Evolutionary conservation across 1,139 yeast species (phyloP).

Genomic region (Kodamaea alishanica): DNA sequence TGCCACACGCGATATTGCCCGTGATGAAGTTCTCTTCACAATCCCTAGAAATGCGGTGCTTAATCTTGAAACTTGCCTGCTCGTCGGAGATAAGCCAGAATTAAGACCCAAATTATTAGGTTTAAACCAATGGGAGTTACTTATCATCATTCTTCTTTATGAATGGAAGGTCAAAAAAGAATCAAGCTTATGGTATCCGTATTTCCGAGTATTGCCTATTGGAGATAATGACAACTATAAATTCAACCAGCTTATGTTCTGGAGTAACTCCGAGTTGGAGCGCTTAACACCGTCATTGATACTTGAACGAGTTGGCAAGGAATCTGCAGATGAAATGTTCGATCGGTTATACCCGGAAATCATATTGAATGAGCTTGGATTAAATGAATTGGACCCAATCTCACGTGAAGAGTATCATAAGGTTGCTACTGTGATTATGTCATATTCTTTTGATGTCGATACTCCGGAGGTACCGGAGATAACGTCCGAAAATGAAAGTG

Average conservation of each 20-base stretch:
- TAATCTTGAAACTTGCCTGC: constrained; percentile 54
- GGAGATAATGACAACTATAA: constrained; percentile 24
- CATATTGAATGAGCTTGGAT: constrained; percentile 22
- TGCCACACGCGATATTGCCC: constrained; percentile 56
- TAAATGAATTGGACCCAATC: constrained; percentile 27
- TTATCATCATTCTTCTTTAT: constrained; percentile 63
- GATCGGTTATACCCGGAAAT: constrained; percentile 24
- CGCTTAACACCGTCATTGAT: constrained; percentile 67
- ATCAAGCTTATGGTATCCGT: constrained; percentile 61
- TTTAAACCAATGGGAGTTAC: constrained; percentile 71
- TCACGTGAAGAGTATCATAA: constrained; percentile 59
- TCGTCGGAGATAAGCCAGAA: constrained; percentile 34
- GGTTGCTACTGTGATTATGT: constrained; percentile 58
- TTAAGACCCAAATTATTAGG: constrained; percentile 32
- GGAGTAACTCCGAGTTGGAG: constrained; percentile 56
- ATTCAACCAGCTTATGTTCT: constrained; percentile 74
- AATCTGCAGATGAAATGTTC: constrained; percentile 62
- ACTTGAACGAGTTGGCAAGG: constrained; percentile 64
- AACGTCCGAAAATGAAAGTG: constrained; percentile 12
- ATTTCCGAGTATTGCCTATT: constrained; percentile 68
- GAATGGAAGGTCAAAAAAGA: constrained; percentile 44
- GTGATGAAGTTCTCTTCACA: constrained; percentile 61
- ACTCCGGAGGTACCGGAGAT: constrained; percentile 11
- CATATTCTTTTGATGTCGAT: constrained; percentile 43
- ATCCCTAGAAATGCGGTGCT: constrained; percentile 61